A percentile compares a stretch with the other conserved stretches of the same genome.
Evolutionary conservation across 306 rosid genomes (phyloP).

Genomic region (Prunus kanzakura): DNA sequence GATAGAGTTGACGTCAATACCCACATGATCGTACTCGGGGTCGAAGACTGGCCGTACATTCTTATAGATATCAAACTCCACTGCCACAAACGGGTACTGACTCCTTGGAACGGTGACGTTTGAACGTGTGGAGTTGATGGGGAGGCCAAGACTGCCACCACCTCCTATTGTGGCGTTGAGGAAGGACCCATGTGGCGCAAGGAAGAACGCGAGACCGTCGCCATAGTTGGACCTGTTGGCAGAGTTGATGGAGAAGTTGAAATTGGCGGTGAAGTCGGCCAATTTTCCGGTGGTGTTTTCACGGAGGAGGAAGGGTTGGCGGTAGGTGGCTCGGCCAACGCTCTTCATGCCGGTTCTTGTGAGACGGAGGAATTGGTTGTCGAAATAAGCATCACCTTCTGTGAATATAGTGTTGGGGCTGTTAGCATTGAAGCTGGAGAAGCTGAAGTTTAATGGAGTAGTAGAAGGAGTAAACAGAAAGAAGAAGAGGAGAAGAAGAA

Average conservation of each 20-base stretch:
- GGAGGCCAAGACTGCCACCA: background rate
- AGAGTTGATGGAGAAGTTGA: background rate
- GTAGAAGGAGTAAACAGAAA: background rate
- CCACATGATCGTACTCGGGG: background rate
- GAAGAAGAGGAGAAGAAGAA: background rate
- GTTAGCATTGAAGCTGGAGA: background rate
- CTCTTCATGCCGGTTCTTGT: background rate
- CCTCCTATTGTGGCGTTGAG: background rate
- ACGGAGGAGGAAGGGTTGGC: background rate
- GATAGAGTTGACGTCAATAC: constrained; percentile 7
- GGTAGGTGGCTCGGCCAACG: constrained; percentile 4
- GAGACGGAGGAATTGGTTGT: background rate
- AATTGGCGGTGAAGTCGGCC: background rate
- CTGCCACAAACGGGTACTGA: constrained; percentile 18
- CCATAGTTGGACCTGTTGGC: background rate
- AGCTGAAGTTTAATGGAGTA: constrained; percentile 2
- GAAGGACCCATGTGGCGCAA: background rate
- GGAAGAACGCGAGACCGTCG: background rate
- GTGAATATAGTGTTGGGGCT: background rate
- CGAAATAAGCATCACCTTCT: background rate
- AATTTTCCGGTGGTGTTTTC: background rate
- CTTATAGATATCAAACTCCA: constrained; percentile 34
- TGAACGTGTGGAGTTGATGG: background rate
- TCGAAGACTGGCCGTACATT: background rate
- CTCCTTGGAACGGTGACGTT: background rate